Evolutionary conservation across 2,329 filamentous ascomycete genomes (phyloP).

Genomic region (Lachnellula cervina): DNA sequence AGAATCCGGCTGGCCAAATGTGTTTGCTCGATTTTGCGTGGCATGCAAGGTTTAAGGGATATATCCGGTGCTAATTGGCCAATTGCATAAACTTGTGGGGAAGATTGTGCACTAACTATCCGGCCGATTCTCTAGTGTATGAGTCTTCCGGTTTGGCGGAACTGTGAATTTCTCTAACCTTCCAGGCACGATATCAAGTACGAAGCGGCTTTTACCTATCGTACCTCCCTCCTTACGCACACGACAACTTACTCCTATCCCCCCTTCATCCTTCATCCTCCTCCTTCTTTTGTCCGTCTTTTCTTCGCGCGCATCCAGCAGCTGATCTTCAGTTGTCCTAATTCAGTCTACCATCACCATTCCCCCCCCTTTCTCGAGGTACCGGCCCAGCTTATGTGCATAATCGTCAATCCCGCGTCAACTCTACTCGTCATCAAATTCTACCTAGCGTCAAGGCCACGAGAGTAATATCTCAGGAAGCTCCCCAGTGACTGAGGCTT

Average conservation of each 20-base stretch:
- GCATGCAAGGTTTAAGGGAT: background rate
- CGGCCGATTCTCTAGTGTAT: slow-evolving; percentile 5
- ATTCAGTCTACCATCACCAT: slow-evolving; percentile 13
- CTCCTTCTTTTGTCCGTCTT: slow-evolving; percentile 12
- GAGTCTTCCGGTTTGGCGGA: background rate
- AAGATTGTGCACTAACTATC: background rate
- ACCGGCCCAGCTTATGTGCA: slow-evolving; percentile 12
- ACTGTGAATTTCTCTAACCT: slow-evolving; percentile 5
- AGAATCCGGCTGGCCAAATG: background rate
- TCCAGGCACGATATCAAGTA: background rate
- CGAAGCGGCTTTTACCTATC: slow-evolving; percentile 9
- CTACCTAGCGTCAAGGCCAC: slow-evolving; percentile 16
- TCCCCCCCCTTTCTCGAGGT: slow-evolving; percentile 9
- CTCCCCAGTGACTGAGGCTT: slow-evolving; percentile 11
- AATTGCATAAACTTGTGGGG: background rate
- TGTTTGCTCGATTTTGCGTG: no score
- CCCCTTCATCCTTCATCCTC: slow-evolving; percentile 3
- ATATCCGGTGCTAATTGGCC: background rate
- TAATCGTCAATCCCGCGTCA: slow-evolving; percentile 8
- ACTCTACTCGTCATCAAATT: slow-evolving; percentile 23
- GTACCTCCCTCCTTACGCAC: slow-evolving; percentile 12
- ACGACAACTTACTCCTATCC: slow-evolving; percentile 18
- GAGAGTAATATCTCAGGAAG: slow-evolving; percentile 11
- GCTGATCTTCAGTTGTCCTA: slow-evolving; percentile 29
- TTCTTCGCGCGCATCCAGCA: slow-evolving; percentile 30